Evolutionary conservation across 441 rosid species (phyloP).

Genomic region (Metrosideros polymorpha): DNA sequence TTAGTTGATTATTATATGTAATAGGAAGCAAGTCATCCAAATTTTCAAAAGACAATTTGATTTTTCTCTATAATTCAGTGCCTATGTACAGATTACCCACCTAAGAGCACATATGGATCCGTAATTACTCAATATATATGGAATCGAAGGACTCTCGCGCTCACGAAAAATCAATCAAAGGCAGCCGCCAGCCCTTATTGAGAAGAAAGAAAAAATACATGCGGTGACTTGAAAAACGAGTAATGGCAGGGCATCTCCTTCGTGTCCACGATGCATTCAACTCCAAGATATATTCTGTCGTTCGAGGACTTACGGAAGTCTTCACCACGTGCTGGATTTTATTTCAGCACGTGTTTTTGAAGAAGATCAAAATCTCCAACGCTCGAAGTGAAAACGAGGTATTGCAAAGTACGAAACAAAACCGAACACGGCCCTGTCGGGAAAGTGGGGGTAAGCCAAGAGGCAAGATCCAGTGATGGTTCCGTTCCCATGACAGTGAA

Average conservation of each 20-base stretch:
- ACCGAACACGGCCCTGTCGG: neutral
- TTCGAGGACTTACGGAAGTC: neutral
- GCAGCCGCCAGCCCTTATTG: too few species aligned
- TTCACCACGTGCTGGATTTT: neutral
- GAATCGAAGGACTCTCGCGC: neutral
- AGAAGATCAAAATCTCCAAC: neutral
- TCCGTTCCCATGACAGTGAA: neutral
- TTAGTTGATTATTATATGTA: neutral
- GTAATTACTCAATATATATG: neutral
- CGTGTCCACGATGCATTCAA: rapidly evolving
- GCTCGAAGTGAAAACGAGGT: neutral
- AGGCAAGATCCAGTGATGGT: neutral
- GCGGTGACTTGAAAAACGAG: rapidly evolving
- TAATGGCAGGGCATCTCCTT: too few species aligned
- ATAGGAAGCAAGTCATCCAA: neutral
- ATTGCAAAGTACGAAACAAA: neutral
- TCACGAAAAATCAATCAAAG: neutral
- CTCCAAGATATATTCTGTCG: too few species aligned
- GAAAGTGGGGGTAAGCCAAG: neutral
- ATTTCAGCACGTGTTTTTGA: neutral
- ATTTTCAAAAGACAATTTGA: neutral
- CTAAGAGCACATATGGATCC: neutral
- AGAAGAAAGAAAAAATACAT: neutral
- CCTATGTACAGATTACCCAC: neutral
- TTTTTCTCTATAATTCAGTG: neutral